Percentiles rank a stretch among this genome's conserved stretches.
Evolutionary conservation across 768 basidiomycete species (phyloP).

Genomic region (Amanita rubescens): DNA sequence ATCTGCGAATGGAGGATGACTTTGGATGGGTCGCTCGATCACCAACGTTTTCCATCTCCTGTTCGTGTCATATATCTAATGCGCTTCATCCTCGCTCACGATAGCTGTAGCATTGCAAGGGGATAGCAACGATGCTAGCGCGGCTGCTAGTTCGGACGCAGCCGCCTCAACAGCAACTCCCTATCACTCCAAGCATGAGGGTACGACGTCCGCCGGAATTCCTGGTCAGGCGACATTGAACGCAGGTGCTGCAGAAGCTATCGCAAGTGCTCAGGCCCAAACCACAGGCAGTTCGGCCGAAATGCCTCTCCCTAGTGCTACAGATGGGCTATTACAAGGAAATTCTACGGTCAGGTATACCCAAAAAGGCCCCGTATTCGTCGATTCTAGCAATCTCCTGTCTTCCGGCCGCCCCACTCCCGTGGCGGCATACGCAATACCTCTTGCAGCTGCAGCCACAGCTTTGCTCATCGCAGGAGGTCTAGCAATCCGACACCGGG

Average conservation of each 20-base stretch:
- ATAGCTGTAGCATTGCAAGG: background rate
- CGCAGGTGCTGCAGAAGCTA: background rate
- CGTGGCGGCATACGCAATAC: constrained; percentile 6
- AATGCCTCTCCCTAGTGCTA: background rate
- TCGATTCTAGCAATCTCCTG: constrained; percentile 3
- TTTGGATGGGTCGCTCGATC: constrained; percentile 3
- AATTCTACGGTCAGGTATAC: background rate
- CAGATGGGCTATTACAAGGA: background rate
- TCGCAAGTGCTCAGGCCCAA: background rate
- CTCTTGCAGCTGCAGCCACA: constrained; percentile 1
- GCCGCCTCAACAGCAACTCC: too few relatives aligned
- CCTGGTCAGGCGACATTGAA: background rate
- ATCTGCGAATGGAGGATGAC: background rate
- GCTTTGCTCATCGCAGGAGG: constrained; percentile 5
- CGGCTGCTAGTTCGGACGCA: background rate
- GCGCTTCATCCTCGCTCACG: background rate
- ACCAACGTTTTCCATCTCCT: constrained; percentile 1
- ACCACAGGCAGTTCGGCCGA: background rate
- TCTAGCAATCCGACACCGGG: constrained; percentile 1
- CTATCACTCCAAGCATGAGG: background rate
- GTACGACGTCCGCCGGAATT: background rate
- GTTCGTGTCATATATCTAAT: background rate
- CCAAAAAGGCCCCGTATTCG: background rate
- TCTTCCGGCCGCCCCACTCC: background rate
- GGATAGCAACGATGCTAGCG: background rate